These are phyloP conservation scores for Lachancea nothofagi DNA, from an alignment of 805 yeast genomes.

Conservation along the genomic window DNA sequence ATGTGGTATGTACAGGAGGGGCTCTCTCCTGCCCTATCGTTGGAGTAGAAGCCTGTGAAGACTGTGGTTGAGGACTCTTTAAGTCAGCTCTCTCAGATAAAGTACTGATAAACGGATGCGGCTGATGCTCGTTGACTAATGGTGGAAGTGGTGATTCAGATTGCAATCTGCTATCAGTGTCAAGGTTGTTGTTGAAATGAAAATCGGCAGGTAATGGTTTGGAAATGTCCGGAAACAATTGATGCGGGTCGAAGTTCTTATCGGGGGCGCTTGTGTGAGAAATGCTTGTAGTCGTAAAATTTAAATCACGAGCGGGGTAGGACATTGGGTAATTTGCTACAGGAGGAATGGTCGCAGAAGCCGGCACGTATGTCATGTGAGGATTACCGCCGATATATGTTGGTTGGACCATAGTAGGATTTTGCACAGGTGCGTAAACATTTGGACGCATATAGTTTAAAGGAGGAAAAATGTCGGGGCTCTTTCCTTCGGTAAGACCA, in stretches of 20 bases:
- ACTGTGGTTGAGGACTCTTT: too few relatives aligned
- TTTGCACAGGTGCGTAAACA: not conserved
- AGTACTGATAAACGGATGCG: not conserved
- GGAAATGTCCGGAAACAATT: constrained; percentile 8
- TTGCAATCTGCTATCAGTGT: not conserved
- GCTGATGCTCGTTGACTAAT: not conserved
- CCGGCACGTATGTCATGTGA: not conserved
- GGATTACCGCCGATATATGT: not conserved
- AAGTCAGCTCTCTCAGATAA: too few relatives aligned
- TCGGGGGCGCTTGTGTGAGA: not conserved
- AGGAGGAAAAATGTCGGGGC: not conserved
- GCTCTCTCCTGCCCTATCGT: not conserved
- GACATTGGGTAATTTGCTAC: not conserved
- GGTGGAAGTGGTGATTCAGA: not conserved
- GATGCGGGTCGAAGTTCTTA: constrained; percentile 6
- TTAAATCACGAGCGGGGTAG: not conserved
- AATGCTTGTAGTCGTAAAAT: constrained; percentile 6
- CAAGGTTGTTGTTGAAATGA: constrained; percentile 2
- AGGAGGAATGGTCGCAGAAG: not conserved
- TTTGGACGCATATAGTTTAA: not conserved
- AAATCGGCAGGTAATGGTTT: constrained; percentile 9
- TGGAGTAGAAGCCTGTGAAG: not conserved
- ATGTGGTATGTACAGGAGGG: constrained; percentile 1
- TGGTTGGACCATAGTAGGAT: not conserved
- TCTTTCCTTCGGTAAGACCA: not conserved